These are phyloP conservation scores for Coemansia erecta DNA, from an alignment of 192 early-diverging fungal species.

Conservation along the genomic window DNA sequence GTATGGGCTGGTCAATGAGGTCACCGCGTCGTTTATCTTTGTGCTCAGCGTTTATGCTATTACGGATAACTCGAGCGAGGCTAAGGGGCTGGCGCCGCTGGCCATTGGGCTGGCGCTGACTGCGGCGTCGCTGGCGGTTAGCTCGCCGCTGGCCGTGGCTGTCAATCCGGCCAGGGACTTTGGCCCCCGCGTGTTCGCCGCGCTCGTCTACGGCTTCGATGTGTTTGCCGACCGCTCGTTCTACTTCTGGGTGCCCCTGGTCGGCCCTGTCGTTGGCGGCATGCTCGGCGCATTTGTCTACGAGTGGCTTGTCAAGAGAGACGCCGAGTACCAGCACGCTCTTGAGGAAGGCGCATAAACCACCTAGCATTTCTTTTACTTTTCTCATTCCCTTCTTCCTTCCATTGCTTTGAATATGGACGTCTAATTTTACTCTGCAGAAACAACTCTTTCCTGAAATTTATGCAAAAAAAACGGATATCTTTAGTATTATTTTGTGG, in stretches of 20 bases:
- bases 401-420: too few relatives aligned
- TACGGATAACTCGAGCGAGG: slow-evolving; percentile 55
- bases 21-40: slow-evolving; percentile 60
- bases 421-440: too few relatives aligned
- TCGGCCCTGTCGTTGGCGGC: slow-evolving; percentile 60
- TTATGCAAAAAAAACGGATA: too few relatives aligned
- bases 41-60: slow-evolving; percentile 58
- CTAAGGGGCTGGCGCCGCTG: slow-evolving; percentile 50
- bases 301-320: slow-evolving; percentile 54
- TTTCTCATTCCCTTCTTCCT: too few relatives aligned
- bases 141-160: slow-evolving; percentile 56
- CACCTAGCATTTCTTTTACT: background rate
- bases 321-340: slow-evolving; percentile 34
- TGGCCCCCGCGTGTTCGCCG: slow-evolving; percentile 68
- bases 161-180: slow-evolving; percentile 76
- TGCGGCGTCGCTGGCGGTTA: slow-evolving; percentile 55
- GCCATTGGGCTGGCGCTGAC: slow-evolving; percentile 57
- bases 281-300: slow-evolving; percentile 56
- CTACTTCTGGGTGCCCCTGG: slow-evolving; percentile 70
- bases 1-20: slow-evolving; percentile 47
- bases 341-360: slow-evolving; percentile 26
- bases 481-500: too few relatives aligned
- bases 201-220: slow-evolving; percentile 58
- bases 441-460: too few relatives aligned
- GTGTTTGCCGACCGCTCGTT: slow-evolving; percentile 59